Percentiles rank a stretch among this genome's conserved stretches.
Conservation (phyloP, 2,329 filamentous ascomycete genomes). For the Xylariaceae sp. region DNA sequence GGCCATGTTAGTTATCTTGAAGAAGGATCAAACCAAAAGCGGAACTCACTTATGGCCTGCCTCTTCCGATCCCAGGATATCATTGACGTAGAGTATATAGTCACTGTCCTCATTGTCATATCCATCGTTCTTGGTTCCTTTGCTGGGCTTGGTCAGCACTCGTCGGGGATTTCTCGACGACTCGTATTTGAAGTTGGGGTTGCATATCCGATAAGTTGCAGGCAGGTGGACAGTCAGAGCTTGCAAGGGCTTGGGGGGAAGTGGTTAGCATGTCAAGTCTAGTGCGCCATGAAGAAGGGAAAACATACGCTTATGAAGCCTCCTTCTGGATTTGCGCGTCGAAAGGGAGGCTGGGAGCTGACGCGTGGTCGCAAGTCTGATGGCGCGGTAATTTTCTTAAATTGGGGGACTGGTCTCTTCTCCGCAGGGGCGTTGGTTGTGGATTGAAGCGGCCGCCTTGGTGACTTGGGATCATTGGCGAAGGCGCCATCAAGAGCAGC, state of each 20-base stretch:
- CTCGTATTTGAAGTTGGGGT: constrained; percentile 97
- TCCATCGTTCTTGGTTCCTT: constrained; percentile 96
- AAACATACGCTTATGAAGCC: constrained; percentile 89
- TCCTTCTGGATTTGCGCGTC: constrained; percentile 91
- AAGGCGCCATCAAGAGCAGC: constrained; percentile 67
- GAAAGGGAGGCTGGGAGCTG: constrained; percentile 83
- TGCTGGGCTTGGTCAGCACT: constrained; percentile 96
- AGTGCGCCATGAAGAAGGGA: constrained; percentile 6
- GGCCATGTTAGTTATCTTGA: constrained; percentile 13
- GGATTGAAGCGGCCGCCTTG: constrained; percentile 49
- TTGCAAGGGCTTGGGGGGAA: constrained; percentile 70
- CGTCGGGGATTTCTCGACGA: constrained; percentile 93
- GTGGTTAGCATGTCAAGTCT: constrained; percentile 11
- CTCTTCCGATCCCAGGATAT: constrained; percentile 95
- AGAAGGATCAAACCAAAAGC: neutral
- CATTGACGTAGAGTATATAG: constrained; percentile 98
- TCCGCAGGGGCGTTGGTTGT: constrained; percentile 38
- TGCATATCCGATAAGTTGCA: constrained; percentile 96
- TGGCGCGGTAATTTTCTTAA: constrained; percentile 70
- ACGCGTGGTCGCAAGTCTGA: constrained; percentile 77
- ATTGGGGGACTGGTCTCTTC: constrained; percentile 77
- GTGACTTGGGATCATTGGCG: constrained; percentile 54
- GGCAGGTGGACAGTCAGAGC: constrained; percentile 90
- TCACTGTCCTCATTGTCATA: constrained; percentile 99
- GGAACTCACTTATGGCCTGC: constrained; percentile 83